These are phyloP conservation scores for Xylaria multiplex DNA, from an alignment of 2,329 filamentous ascomycete genomes.

Conservation along the genomic window DNA sequence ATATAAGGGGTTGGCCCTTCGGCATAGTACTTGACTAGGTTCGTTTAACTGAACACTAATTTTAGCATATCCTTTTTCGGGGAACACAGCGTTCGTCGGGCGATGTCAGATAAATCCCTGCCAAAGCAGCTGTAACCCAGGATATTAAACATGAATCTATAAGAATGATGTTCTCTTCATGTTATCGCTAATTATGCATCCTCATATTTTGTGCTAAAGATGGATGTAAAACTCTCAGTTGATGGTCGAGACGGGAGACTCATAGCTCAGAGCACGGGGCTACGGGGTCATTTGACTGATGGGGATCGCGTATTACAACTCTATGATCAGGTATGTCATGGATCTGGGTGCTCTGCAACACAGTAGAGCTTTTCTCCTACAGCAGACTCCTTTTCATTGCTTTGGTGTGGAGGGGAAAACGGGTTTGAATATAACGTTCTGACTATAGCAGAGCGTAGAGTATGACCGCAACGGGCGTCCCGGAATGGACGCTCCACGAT, in stretches of 20 bases:
- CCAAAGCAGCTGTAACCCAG: not conserved
- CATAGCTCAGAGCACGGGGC: slow-evolving; percentile 19
- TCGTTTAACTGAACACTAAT: too few species aligned
- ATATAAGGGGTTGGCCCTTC: too few species aligned
- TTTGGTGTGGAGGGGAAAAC: too few species aligned
- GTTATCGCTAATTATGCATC: slow-evolving; percentile 8
- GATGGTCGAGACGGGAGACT: slow-evolving; percentile 24
- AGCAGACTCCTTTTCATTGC: not conserved
- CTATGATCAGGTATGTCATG: slow-evolving; percentile 20
- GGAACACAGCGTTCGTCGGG: not conserved
- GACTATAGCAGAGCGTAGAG: too few species aligned
- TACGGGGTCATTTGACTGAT: slow-evolving; percentile 10
- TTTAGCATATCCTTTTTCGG: not conserved
- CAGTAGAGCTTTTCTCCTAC: not conserved
- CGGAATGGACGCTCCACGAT: too few species aligned
- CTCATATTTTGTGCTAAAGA: slow-evolving; percentile 13
- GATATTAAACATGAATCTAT: slow-evolving; percentile 3
- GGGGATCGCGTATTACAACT: slow-evolving; percentile 17
- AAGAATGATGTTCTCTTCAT: slow-evolving; percentile 12
- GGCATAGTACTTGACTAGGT: too few species aligned
- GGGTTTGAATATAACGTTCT: too few species aligned
- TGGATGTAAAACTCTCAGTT: slow-evolving; percentile 29
- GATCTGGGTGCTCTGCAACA: not conserved
- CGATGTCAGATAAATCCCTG: slow-evolving; percentile 9
- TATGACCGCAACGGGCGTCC: too few species aligned